phyloP scores from a whole-genome alignment of 2,329 filamentous ascomycete species.

The Cordyceps farinosa region DNA sequence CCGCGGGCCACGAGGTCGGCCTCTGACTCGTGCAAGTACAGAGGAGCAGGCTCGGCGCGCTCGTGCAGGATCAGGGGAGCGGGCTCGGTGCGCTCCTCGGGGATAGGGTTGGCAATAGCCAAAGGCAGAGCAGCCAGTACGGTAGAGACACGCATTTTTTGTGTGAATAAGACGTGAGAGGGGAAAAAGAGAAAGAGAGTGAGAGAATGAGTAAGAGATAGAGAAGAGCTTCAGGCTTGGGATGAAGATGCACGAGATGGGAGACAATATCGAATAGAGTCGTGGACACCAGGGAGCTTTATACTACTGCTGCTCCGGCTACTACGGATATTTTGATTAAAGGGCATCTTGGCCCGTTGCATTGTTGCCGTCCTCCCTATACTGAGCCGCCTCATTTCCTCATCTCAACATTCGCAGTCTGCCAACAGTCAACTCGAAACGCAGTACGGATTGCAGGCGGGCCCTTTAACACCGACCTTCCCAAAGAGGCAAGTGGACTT shows the following conservation, averaged over 20 bases:
- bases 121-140: conserved; percentile 7
- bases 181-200: neutral
- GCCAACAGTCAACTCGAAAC: neutral
- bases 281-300: neutral
- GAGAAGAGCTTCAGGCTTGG: neutral
- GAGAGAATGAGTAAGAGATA: neutral
- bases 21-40: conserved; percentile 1
- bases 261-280: neutral
- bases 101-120: conserved; percentile 7
- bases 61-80: conserved; percentile 8
- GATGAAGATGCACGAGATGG: neutral
- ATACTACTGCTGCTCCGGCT: neutral
- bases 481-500: neutral
- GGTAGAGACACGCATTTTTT: conserved; percentile 5
- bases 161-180: neutral
- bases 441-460: neutral
- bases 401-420: neutral
- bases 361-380: neutral
- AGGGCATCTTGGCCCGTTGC: neutral
- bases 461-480: neutral
- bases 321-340: neutral
- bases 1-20: neutral
- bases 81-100: neutral
- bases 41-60: neutral
- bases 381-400: neutral